Base-by-base conservation (phyloP, 257 asterid genomes). In the Eustoma russellianum region DNA sequence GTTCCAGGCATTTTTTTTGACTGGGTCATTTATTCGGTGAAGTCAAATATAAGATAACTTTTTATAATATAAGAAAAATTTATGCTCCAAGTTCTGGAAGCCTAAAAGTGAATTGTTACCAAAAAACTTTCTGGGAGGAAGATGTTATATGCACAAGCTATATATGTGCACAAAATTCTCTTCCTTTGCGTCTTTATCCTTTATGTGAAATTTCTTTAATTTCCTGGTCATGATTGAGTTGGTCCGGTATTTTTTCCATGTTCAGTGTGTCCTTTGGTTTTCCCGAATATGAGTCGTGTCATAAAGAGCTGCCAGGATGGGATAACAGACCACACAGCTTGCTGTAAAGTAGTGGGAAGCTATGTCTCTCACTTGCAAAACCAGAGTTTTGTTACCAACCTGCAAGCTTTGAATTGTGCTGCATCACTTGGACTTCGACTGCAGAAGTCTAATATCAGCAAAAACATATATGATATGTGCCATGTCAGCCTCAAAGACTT, bases 341-440 rank as follows among this genome's bases (percentile, higher is more conserved):
- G 99, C 68, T 92, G 99, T 70, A 57, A 66, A 44, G 78, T 93
- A 0, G 50, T 92, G 41, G 93, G 79, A 66, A 81, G 72, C 60
- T 88, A 81, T 15, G 82, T 92, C 28, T 76, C 94, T 50, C 95
- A 78, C 85, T 73, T 92, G 76, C 99, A 92, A 73, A 79, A 83
- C 68, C 99, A 92, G 79, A 85, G 91, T 74, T 85, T 92, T 46
- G 83, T 88, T 67, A 92, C 99, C 34, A 92, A 92, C 80, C 78
- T 92, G 81, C 99, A 92, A 70, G 99, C 97, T 59, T 63, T 88
- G 60, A 84, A 92, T 65, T 92, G 99, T 73, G 97, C 99, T 19
- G 79, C 97, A 30, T 83, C 82, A 12, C 88, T 92, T 55, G 97
- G 99, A 52, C 75, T 71, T 16, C 77, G 78, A 70, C 56, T 92